phyloP scores from a whole-genome alignment of 2,329 filamentous ascomycete species.

The Trichophyton schoenleinii region DNA sequence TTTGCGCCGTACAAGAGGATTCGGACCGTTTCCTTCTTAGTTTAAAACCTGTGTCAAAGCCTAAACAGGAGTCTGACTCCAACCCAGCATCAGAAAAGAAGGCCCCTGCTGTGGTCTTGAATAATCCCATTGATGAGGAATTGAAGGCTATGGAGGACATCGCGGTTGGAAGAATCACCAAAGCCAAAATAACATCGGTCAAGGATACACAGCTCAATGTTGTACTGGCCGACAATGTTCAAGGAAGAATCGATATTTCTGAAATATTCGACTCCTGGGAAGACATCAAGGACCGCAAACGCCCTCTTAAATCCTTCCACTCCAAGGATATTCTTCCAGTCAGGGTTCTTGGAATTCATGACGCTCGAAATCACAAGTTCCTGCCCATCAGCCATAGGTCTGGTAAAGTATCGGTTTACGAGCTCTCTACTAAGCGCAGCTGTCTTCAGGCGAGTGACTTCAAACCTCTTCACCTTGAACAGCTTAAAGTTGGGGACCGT shows the following conservation, averaged over 20 bases:
- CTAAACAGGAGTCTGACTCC: conserved; percentile 29
- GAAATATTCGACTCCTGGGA: conserved; percentile 83
- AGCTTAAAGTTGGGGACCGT: conserved; percentile 57
- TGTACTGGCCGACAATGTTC: conserved; percentile 69
- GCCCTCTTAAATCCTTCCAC: conserved; percentile 63
- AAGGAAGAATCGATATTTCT: conserved; percentile 86
- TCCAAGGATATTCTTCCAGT: conserved; percentile 59
- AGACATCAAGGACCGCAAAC: conserved; percentile 69
- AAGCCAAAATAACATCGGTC: conserved; percentile 67
- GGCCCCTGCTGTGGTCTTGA: conserved; percentile 20
- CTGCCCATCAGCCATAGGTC: conserved; percentile 79
- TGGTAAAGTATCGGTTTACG: conserved; percentile 65
- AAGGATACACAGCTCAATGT: conserved; percentile 92
- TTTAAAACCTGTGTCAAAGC: conserved; percentile 40
- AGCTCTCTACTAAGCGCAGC: conserved; percentile 69
- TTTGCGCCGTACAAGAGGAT: conserved; percentile 59
- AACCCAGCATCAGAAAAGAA: conserved; percentile 25
- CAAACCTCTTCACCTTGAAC: conserved; percentile 56
- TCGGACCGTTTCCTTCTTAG: conserved; percentile 57
- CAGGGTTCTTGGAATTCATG: conserved; percentile 73
- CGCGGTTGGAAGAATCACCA: conserved; percentile 56
- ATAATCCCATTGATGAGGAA: conserved; percentile 52
- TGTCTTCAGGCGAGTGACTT: conserved; percentile 42
- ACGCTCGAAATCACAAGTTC: conserved; percentile 81
- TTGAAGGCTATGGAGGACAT: conserved; percentile 60